Base-by-base conservation (phyloP, 441 rosid species). In the Mallotus japonicus region DNA sequence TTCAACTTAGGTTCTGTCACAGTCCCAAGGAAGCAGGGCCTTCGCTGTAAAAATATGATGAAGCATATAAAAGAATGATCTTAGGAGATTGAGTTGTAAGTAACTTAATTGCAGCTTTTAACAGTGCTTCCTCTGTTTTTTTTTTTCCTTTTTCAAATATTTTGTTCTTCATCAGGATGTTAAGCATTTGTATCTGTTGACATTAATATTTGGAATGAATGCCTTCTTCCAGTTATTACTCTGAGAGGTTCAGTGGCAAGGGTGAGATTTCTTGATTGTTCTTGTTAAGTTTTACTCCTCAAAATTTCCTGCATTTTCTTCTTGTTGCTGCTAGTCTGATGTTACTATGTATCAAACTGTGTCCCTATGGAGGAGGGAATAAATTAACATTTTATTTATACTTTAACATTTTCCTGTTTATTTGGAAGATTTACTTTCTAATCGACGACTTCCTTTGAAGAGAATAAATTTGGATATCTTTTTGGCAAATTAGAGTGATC, bases 61-160 rank as follows among this genome's bases (percentile, higher is more conserved):
- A 70, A 50, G 57, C 19, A 66, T 68, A 16, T 61, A 56, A 44
- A n/a, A 65, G 56, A 37, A 51, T 60, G 66, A 37, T 56, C 54
- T 40, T 11, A 19, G 11, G 44, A n/a, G 55, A 61, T 65, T 69
- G 40, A 58, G 16, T 24, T 70, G 66, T 9, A 73, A 59, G 69
- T 80, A 62, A 74, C 6, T 44, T 7, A 1, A 44, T 54, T 73
- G 58, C 66, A 67, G 60, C 62, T 17, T 34, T 0, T 34, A 34
- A 32, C 6, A 42, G 40, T 71, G 53, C 58, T 55, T 46, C 11
- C n/a, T 50, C 20, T 12, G 13, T 20, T 22, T 47, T 7, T 4
- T 22, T 14, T 13, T 34, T 12, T 11, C 3, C 14, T n/a, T 56
- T 37, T 15, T 13, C 4, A 5, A 58, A 44, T 70, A 46, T 6